Evolutionary conservation across 2,329 filamentous ascomycete species (phyloP), one percentile per base, ranked within the genome.

Genomic region (Clarireedia monteithiana): DNA sequence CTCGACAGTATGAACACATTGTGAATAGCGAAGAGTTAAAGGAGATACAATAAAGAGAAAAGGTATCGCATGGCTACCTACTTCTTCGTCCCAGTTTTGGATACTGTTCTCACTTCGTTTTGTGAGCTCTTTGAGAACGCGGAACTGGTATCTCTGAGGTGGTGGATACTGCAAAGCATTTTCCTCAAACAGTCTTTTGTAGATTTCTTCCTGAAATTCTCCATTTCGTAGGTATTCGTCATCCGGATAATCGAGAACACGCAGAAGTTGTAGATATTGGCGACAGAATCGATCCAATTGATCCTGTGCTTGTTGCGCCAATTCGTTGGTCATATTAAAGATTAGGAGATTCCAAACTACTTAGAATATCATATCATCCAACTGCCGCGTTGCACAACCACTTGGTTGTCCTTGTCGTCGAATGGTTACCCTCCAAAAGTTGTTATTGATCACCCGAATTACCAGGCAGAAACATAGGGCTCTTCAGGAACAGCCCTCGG

Each of bases 71-170:
- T 44, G 17, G 17, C 39, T 38, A 75, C 88, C 76, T 86, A 95
- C 91, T 85, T 95, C 83, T 77, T 89, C 78, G 64, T 96, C 88
- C 71, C 90, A 91, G 69, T 96, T 84, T 56, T 82, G 77, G 48
- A 95, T 89, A 36, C 86, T 81, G 30, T 77, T 73, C 70, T 96
- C 89, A 52, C 96, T 84, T 56, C 76, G 80, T 6, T 76, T 72
- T 12, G 90, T 74, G 36, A 96, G 76, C 60, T 82, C 75, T 69
- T 95, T 96, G 51, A 96, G 71, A 1, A 89, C 80, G 58, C 83
- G 80, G 15, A 86, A 71, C 62, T 84, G 83, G 67, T 95, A 95
- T 51, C 84, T 75, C 20, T 77, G 73, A 6, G 88, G 86, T 17
- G 88, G 87, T 6, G 80, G 73, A 64, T 80, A 78, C 50, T 74